Evolutionary conservation across 2,329 filamentous ascomycete genomes (phyloP).

Genomic region (Acephala macrosclerotiorum): DNA sequence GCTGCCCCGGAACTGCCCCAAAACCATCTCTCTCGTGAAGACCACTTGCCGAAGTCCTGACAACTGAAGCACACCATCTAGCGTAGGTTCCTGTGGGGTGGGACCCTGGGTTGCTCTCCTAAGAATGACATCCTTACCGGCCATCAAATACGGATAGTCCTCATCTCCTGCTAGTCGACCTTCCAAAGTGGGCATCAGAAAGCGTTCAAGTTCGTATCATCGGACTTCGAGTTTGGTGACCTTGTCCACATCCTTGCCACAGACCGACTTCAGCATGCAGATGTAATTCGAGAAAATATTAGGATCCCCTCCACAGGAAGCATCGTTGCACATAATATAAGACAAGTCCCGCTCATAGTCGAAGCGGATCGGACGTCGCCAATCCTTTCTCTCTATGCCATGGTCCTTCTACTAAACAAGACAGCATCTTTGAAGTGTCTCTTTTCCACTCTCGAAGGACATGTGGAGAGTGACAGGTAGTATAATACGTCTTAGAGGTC

Average conservation of each 20-base stretch:
- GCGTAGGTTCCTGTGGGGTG: neutral
- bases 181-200: no score
- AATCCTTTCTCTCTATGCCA: neutral
- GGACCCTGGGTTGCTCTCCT: no score
- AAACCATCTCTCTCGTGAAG: no score
- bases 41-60: no score
- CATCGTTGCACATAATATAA: neutral
- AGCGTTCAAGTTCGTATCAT: no score
- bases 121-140: no score
- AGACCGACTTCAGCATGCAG: neutral
- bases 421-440: neutral
- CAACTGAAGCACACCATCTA: no score
- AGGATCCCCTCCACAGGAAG: no score
- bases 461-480: neutral
- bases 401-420: neutral
- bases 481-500: neutral
- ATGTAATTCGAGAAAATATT: neutral
- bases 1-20: no score
- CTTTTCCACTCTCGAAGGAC: neutral
- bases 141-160: no score
- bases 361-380: neutral
- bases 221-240: neutral
- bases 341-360: neutral
- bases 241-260: neutral
- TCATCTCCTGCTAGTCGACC: no score